Conservation (phyloP, 805 yeast species). For the Metschnikowia kunwiensis region DNA sequence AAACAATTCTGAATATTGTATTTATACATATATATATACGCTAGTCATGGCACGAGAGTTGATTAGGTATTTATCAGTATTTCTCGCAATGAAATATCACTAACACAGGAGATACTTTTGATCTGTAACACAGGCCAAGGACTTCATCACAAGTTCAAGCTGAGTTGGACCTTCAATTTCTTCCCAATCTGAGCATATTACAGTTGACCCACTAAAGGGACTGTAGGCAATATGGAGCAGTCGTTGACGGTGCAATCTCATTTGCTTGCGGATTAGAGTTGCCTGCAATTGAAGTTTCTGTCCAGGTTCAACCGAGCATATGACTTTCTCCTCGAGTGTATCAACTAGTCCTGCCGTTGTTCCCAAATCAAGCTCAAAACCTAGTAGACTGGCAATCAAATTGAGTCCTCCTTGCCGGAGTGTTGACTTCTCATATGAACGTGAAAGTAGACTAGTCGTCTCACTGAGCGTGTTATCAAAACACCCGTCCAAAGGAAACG, state of each 20-base stretch:
- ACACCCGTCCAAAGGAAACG: slow-evolving; percentile 14
- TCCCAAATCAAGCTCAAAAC: slow-evolving; percentile 1
- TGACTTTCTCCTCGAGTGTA: slow-evolving; percentile 11
- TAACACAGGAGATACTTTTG: too few species aligned
- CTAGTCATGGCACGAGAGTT: too few species aligned
- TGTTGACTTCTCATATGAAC: slow-evolving; percentile 3
- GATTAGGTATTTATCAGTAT: too few species aligned
- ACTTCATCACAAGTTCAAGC: slow-evolving; percentile 6
- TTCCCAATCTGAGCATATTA: slow-evolving; percentile 6
- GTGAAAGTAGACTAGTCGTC: slow-evolving; percentile 12
- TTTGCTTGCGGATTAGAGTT: slow-evolving; percentile 2
- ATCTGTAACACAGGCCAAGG: slow-evolving; percentile 13
- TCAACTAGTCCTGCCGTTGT: background rate
- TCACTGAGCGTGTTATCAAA: slow-evolving; percentile 15
- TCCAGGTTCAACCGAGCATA: slow-evolving; percentile 15
- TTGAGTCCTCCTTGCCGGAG: slow-evolving; percentile 1
- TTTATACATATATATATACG: too few species aligned
- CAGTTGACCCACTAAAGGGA: background rate
- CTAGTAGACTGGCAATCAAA: slow-evolving; percentile 2
- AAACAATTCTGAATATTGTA: too few species aligned
- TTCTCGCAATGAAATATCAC: too few species aligned
- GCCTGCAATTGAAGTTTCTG: slow-evolving; percentile 14
- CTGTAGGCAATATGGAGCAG: background rate
- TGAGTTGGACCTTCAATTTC: slow-evolving; percentile 1
- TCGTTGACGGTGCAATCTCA: slow-evolving; percentile 5